Conservation (phyloP, 192 early-diverging fungal species). For the Backusella tarrabulga region DNA sequence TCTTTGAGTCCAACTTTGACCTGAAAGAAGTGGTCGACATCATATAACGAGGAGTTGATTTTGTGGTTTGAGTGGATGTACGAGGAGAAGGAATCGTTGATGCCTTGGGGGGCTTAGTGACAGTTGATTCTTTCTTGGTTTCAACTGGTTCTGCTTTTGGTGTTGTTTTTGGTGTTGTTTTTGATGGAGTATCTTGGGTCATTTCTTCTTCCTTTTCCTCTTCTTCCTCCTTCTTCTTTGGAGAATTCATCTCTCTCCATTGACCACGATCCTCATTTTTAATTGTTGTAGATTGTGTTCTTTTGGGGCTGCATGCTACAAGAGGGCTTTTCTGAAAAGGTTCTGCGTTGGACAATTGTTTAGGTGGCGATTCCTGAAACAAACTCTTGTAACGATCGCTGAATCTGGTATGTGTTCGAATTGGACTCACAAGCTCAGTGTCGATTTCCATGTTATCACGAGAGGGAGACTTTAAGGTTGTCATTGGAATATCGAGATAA, state of each 20-base stretch:
- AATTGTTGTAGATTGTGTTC: not conserved
- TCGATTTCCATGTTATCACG: not conserved
- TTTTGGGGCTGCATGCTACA: not conserved
- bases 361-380: not conserved
- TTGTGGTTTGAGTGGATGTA: not conserved
- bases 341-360: not conserved
- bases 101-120: not conserved
- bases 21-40: not conserved
- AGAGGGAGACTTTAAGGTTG: not conserved
- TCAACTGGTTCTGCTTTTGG: not conserved
- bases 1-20: not conserved
- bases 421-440: not conserved
- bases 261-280: slow-evolving; percentile 18
- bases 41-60: not conserved
- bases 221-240: not conserved
- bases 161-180: not conserved
- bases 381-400: not conserved
- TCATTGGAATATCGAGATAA: not conserved
- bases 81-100: not conserved
- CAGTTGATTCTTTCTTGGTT: not conserved
- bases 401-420: not conserved
- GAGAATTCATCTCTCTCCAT: not conserved
- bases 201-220: not conserved
- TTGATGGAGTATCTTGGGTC: too few species aligned
- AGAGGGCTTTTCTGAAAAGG: not conserved